Evolutionary conservation across 2,329 filamentous ascomycete species (phyloP), one percentile per base, ranked within the genome.

Genomic region (Trichothecium roseum): DNA sequence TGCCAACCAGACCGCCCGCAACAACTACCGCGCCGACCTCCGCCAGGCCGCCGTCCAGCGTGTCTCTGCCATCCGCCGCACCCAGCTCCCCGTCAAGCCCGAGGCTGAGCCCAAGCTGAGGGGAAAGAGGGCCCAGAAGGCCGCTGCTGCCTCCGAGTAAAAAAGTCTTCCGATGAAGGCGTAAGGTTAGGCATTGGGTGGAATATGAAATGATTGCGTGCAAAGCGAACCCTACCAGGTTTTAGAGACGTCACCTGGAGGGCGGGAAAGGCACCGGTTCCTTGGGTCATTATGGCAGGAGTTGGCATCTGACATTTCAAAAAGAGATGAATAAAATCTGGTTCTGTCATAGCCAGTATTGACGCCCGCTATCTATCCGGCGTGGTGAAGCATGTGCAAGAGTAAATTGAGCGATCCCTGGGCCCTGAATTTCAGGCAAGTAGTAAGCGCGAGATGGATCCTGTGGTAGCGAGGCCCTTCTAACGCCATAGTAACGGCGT

Each of bases 11-110:
- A 78, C 80, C 53, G 82, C 86, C 63, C 87, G 86, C 78, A 74
- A 74, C 60, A 76, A 80, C 58, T 98, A 96, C 81, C 84, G 84
- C 53, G 55, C 73, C 54, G 84, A 89, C 60, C 73, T 88, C 64
- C 81, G 81, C 51, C 66, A 74, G 55, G 71, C 72, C 54, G 88
- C 89, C 53, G 80, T 96, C 55, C 71, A 86, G 64, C 85, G 91
- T 57, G 86, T 83, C 58, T 87, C 81, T 55, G 86, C 87, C 55
- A 75, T 94, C 70, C 83, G 81, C 63, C 71, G 72, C 56, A 78
- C 82, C 52, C 83, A 93, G 76, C 74, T 72, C 60, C 68, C 80
- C 50, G 77, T 81, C 66, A 93, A 93, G 80, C 72, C 81, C 42
- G 64, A 68, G 45, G 76, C 76, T 52, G 78, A 79, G 66, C 59